Conservation (phyloP, 352 stramenopile species). For the Globisporangium acanthophoron region DNA sequence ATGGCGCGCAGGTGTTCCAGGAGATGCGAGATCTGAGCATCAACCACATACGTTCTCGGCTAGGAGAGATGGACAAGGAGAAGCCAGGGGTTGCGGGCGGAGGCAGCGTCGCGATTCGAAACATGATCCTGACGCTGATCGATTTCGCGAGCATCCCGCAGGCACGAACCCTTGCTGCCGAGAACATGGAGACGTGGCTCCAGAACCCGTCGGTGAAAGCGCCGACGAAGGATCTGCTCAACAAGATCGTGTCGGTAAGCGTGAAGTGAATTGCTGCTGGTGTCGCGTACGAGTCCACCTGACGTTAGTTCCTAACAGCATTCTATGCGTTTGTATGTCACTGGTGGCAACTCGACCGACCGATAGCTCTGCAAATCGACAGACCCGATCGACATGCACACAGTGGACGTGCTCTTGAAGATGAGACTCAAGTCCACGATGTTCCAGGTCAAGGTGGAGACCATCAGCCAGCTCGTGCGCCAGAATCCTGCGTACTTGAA, state of each 20-base stretch:
- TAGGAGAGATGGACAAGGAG: slow-evolving; percentile 70
- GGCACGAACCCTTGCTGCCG: slow-evolving; percentile 55
- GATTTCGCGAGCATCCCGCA: slow-evolving; percentile 61
- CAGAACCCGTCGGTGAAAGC: slow-evolving; percentile 77
- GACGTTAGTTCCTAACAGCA: not conserved
- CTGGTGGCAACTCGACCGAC: not conserved
- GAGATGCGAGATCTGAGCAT: slow-evolving; percentile 61
- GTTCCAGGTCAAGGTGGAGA: slow-evolving; percentile 85
- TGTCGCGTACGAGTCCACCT: not conserved
- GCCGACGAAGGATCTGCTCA: slow-evolving; percentile 64
- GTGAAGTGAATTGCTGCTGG: not conserved
- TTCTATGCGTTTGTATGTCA: not conserved
- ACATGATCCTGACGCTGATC: slow-evolving; percentile 70
- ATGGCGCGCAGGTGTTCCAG: slow-evolving; percentile 28
- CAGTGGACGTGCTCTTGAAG: slow-evolving; percentile 72
- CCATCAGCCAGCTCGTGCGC: slow-evolving; percentile 71
- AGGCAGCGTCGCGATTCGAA: slow-evolving; percentile 51
- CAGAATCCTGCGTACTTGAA: slow-evolving; percentile 68
- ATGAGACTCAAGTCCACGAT: slow-evolving; percentile 86
- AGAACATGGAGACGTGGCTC: slow-evolving; percentile 75
- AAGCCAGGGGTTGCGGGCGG: slow-evolving; percentile 22
- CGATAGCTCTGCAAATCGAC: slow-evolving; percentile 53
- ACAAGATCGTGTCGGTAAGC: slow-evolving; percentile 49
- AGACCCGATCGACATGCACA: slow-evolving; percentile 46
- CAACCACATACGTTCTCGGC: slow-evolving; percentile 59